A percentile compares a stretch with the other conserved stretches of the same genome.
These are phyloP conservation scores for Lycium ferocissimum DNA, from an alignment of 257 asterid species.

Conservation along the genomic window DNA sequence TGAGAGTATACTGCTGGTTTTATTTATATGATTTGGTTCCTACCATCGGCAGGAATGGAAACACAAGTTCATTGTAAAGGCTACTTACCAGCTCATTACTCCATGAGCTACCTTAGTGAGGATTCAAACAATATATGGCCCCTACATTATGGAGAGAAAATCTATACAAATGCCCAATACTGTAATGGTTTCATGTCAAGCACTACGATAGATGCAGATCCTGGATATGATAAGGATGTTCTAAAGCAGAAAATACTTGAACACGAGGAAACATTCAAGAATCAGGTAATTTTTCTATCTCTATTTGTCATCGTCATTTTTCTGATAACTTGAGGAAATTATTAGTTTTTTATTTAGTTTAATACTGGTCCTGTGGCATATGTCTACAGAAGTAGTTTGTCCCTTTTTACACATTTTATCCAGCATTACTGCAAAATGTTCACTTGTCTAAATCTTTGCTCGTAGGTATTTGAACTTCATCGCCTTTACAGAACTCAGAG, in stretches of 20 bases:
- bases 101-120: constrained; percentile 93
- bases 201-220: constrained; percentile 53
- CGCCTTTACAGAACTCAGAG: constrained; percentile 86
- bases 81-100: constrained; percentile 66
- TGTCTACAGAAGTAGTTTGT: not conserved
- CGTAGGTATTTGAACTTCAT: constrained; percentile 85
- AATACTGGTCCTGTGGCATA: not conserved
- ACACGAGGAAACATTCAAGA: constrained; percentile 83
- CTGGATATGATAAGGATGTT: constrained; percentile 72
- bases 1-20: not conserved
- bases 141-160: constrained; percentile 62
- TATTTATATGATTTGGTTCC: constrained; percentile 24
- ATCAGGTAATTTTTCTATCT: constrained; percentile 61
- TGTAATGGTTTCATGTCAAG: constrained; percentile 64
- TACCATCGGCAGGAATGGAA: constrained; percentile 73
- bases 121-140: constrained; percentile 91
- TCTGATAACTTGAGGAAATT: not conserved
- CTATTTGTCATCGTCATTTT: constrained; percentile 8
- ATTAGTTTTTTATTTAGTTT: not conserved
- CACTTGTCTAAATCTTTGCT: constrained; percentile 31
- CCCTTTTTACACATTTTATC: not conserved
- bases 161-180: constrained; percentile 61
- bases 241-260: constrained; percentile 92
- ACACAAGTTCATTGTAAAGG: constrained; percentile 77
- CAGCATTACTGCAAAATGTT: constrained; percentile 24